phyloP scores from a whole-genome alignment of 805 yeast species.

The Hanseniaspora lachancei region DNA sequence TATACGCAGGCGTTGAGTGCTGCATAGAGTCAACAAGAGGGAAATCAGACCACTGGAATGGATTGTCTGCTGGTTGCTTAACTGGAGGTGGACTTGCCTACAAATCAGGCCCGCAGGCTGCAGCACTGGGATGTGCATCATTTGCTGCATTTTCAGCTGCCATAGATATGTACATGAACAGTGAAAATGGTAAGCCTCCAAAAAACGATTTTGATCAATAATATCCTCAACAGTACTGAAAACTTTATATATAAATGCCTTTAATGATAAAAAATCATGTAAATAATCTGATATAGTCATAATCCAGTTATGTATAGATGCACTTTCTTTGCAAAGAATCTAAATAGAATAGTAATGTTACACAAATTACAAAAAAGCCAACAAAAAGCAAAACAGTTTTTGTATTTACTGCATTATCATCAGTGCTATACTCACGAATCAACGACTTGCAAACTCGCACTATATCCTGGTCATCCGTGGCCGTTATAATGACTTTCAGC shows the following conservation, averaged over 20 bases:
- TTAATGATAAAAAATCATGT: background rate
- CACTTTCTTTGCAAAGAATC: no score
- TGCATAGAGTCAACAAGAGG: constrained; percentile 74
- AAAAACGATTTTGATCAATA: constrained; percentile 67
- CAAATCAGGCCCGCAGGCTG: constrained; percentile 88
- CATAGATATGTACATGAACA: constrained; percentile 70
- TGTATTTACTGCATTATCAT: background rate
- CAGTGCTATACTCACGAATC: background rate
- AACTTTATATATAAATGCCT: background rate
- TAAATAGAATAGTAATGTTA: background rate
- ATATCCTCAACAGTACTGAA: no score
- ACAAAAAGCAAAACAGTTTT: no score
- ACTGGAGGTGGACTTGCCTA: constrained; percentile 94
- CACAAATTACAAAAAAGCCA: background rate
- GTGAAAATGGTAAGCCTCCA: constrained; percentile 77
- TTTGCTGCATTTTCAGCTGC: constrained; percentile 92
- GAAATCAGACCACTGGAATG: constrained; percentile 83
- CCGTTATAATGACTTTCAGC: constrained; percentile 15
- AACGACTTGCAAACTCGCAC: constrained; percentile 5
- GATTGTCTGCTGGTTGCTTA: constrained; percentile 83
- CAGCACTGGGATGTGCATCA: constrained; percentile 87
- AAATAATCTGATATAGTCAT: background rate
- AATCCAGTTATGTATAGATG: no score
- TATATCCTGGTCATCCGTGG: constrained; percentile 7
- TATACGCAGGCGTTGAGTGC: constrained; percentile 88